Evolutionary conservation across 495 filamentous ascomycete species (phyloP).

Genomic region (Annulohypoxylon stygium): DNA sequence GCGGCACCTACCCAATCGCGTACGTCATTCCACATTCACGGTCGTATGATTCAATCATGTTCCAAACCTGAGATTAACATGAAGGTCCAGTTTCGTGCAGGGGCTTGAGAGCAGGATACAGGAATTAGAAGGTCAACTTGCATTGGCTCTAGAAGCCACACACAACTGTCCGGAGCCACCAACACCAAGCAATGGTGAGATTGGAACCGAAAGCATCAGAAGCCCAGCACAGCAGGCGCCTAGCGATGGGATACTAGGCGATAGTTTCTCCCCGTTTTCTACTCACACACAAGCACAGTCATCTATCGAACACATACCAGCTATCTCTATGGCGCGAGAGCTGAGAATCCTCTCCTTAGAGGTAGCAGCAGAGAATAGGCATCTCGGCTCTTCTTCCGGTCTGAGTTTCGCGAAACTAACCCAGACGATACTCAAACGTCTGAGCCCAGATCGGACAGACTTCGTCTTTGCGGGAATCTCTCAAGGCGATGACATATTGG

Average conservation of each 20-base stretch:
- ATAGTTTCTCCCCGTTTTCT: background rate
- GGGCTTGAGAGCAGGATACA: slow-evolving; percentile 50
- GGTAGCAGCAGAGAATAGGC: slow-evolving; percentile 54
- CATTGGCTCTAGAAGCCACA: slow-evolving; percentile 11
- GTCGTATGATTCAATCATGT: slow-evolving; percentile 5
- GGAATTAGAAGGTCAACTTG: slow-evolving; percentile 49
- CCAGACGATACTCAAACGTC: slow-evolving; percentile 56
- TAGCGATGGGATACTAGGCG: background rate
- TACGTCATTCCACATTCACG: slow-evolving; percentile 34
- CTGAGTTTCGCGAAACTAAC: slow-evolving; percentile 58
- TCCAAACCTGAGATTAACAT: background rate
- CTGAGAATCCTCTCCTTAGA: slow-evolving; percentile 55
- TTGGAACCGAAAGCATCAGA: background rate
- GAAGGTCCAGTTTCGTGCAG: slow-evolving; percentile 52
- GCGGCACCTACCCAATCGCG: slow-evolving; percentile 56
- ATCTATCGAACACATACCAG: slow-evolving; percentile 26
- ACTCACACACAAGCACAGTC: slow-evolving; percentile 29
- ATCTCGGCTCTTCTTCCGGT: slow-evolving; percentile 57
- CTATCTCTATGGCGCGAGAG: slow-evolving; percentile 50
- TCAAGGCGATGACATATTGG: slow-evolving; percentile 34
- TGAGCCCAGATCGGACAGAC: slow-evolving; percentile 61
- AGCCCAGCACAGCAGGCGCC: background rate
- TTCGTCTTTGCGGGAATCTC: slow-evolving; percentile 54
- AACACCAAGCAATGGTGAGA: background rate
- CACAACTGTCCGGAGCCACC: background rate